A percentile compares a stretch with the other conserved stretches of the same genome.
phyloP scores from a whole-genome alignment of 1,284 basidiomycete genomes.

The Hymenochaete sp. region DNA sequence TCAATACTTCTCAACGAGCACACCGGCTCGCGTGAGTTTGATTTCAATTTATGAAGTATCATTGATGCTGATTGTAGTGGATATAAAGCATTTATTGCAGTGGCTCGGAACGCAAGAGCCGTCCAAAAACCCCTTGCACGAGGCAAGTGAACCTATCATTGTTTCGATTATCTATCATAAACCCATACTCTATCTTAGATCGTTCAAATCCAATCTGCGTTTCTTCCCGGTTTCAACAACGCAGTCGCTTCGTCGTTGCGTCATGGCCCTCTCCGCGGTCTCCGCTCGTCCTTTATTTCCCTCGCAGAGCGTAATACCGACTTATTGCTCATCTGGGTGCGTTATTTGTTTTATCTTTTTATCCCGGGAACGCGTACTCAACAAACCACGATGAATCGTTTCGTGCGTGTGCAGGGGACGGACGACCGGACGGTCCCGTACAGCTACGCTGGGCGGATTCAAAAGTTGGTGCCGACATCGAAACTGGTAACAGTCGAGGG shows the following conservation, averaged over 20 bases:
- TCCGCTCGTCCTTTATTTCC: constrained; percentile 40
- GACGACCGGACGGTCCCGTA: constrained; percentile 56
- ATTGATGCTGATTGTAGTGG: not conserved
- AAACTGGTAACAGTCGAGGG: constrained; percentile 49
- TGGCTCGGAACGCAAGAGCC: constrained; percentile 12
- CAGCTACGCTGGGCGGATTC: constrained; percentile 47
- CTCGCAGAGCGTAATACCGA: constrained; percentile 34
- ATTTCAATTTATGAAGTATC: not conserved
- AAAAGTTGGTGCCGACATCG: constrained; percentile 42
- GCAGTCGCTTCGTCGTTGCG: constrained; percentile 67
- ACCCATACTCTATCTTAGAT: constrained; percentile 30
- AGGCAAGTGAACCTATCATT: constrained; percentile 3
- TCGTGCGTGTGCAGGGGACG: constrained; percentile 42
- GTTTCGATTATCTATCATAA: not conserved
- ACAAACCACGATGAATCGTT: not conserved
- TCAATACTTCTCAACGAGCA: constrained; percentile 51
- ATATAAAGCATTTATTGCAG: constrained; percentile 3
- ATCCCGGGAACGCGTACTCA: not conserved
- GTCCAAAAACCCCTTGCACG: constrained; percentile 11
- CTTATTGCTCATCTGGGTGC: constrained; percentile 57
- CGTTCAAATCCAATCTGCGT: constrained; percentile 62
- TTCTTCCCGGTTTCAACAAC: constrained; percentile 61
- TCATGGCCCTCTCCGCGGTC: constrained; percentile 61
- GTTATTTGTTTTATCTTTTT: constrained; percentile 21
- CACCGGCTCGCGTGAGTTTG: constrained; percentile 45